phyloP scores from a whole-genome alignment of 768 basidiomycete species.

The Mycena chlorophos region DNA sequence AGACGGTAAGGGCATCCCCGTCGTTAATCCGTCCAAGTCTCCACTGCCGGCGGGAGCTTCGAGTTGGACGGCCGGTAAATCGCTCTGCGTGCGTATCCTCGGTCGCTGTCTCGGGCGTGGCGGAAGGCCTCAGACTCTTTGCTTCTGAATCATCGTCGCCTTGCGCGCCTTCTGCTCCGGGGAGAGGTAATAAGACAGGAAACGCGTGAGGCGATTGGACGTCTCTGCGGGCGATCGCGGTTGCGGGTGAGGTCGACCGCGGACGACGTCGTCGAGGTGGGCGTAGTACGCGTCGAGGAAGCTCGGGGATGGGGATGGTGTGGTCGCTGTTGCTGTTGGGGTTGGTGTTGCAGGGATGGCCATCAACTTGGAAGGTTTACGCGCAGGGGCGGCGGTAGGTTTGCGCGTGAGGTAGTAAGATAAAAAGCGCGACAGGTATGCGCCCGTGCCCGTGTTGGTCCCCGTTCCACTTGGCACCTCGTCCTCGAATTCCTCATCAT shows the following conservation, averaged over 20 bases:
- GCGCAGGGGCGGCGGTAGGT: background rate
- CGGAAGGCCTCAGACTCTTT: too few relatives aligned
- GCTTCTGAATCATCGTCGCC: too few relatives aligned
- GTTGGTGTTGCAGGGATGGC: background rate
- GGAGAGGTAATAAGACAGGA: background rate
- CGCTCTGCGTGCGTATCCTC: background rate
- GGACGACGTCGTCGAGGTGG: background rate
- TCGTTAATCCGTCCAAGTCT: too few relatives aligned
- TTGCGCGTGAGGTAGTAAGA: background rate
- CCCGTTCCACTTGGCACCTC: too few relatives aligned
- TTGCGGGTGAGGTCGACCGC: too few relatives aligned
- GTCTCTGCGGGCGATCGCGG: background rate
- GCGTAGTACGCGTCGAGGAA: background rate
- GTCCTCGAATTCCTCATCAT: background rate
- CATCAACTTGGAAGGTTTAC: background rate
- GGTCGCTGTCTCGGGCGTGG: background rate
- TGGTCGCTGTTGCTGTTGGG: background rate
- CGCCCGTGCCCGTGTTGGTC: too few relatives aligned
- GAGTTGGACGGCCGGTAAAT: too few relatives aligned
- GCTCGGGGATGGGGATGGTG: background rate
- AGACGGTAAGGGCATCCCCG: too few relatives aligned
- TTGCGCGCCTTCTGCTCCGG: background rate
- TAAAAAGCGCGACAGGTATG: background rate
- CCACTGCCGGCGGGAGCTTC: too few relatives aligned
- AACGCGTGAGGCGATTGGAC: background rate